A percentile compares a stretch with the other conserved stretches of the same genome.
phyloP scores from a whole-genome alignment of 768 basidiomycete species.

The Lepiota venenata region DNA sequence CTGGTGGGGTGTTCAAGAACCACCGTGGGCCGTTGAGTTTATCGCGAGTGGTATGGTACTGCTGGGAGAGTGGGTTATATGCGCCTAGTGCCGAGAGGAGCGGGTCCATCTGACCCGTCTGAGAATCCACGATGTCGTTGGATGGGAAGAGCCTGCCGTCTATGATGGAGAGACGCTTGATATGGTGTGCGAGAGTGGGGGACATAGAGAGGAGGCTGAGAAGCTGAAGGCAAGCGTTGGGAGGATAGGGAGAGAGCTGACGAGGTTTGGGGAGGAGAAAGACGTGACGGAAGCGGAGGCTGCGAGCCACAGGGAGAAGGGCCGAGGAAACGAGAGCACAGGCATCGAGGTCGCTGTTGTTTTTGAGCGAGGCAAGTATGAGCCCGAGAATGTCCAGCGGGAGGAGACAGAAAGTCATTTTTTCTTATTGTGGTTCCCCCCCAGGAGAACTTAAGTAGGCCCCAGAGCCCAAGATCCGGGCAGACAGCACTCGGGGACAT shows the following conservation, averaged over 20 bases:
- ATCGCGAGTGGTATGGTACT: not conserved
- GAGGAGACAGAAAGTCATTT: no score
- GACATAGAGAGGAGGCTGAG: not conserved
- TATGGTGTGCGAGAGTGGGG: not conserved
- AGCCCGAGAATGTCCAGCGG: slow-evolving; percentile 1
- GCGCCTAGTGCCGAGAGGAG: not conserved
- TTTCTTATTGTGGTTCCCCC: no score
- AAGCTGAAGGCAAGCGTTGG: not conserved
- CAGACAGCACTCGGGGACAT: no score
- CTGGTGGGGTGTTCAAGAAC: slow-evolving; percentile 4
- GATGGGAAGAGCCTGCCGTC: slow-evolving; percentile 7
- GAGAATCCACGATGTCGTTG: not conserved
- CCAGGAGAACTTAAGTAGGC: not conserved
- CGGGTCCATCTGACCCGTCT: not conserved
- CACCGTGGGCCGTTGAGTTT: slow-evolving; percentile 6
- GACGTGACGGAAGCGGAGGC: slow-evolving; percentile 4
- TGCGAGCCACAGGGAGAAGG: slow-evolving; percentile 1
- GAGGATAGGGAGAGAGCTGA: not conserved
- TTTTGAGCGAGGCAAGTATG: not conserved
- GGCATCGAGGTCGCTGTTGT: not conserved
- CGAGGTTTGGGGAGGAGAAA: slow-evolving; percentile 1
- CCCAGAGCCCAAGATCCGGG: not conserved
- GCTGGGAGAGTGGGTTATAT: not conserved
- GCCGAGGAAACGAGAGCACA: slow-evolving; percentile 5
- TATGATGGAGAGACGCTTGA: slow-evolving; percentile 6